Evolutionary conservation across 1,284 basidiomycete species (phyloP), one percentile per base, ranked within the genome.

Genomic region (Pseudomicrostroma phylloplanum): DNA sequence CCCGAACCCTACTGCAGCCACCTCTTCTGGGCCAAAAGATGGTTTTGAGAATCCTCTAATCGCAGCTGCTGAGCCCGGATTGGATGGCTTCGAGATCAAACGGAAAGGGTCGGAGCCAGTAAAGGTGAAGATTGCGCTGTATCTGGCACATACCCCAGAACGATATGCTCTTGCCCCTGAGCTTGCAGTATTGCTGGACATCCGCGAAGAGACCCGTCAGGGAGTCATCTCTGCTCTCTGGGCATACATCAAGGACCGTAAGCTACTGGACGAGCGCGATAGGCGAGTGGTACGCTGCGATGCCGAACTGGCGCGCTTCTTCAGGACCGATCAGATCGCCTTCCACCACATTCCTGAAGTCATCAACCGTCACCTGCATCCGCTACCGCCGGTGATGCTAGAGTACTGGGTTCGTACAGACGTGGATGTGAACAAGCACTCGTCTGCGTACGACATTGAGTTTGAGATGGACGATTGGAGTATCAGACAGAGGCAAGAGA

Each of bases 251-350:
- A 94, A 94, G 79, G 82, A 88, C 19, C 84, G 89, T 65, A 87
- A 87, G 23, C 83, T 97, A 19, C 90, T 96, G 80, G 92, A 96
- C 80, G 92, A 93, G 76, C 86, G 87, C 0, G 92, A 97, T 80
- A 85, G 88, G 61, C 86, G 89, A 55, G 81, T 88, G 59, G 86
- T 97, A 64, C 86, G 86, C 49, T 84, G 88, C 1, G 89, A 96
- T 67, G 88, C 65, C 19, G 62, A 72, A 23, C 65, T 78, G 26
- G 66, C 67, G 36, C 66, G 67, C 36, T 67, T 78, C 36, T 68
- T 78, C 59, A 64, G 69, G 62, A 73, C 73, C 21, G 65, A 70
- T 42, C 88, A 84, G 89, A 63, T 89, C 89, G 76, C 83, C 26
- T 94, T 96, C 80, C 87, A 89, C 72, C 85, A 89, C 73, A 82